phyloP scores from a whole-genome alignment of 2,329 filamentous ascomycete species.

The Penicillium occitanis region DNA sequence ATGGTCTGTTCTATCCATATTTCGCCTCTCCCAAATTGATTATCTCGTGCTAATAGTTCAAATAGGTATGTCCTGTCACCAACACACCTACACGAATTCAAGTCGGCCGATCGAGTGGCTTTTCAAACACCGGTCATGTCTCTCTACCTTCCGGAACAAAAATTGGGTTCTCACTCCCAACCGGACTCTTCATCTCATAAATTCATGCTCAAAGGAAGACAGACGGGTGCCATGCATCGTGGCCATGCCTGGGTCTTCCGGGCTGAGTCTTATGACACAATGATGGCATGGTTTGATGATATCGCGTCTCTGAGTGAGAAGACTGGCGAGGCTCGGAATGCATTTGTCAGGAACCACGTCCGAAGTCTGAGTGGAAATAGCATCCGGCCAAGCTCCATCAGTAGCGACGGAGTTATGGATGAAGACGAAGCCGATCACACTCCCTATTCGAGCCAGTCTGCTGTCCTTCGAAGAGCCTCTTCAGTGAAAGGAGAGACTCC shows the following conservation, averaged over 20 bases:
- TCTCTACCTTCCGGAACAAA: constrained; percentile 89
- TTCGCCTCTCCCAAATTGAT: neutral
- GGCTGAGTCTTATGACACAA: constrained; percentile 77
- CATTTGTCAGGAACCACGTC: constrained; percentile 79
- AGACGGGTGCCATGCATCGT: constrained; percentile 89
- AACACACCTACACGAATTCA: constrained; percentile 97
- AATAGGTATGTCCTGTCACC: constrained; percentile 89
- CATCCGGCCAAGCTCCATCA: constrained; percentile 59
- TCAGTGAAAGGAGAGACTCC: constrained; percentile 39
- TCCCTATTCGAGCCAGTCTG: constrained; percentile 62
- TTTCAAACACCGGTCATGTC: constrained; percentile 92
- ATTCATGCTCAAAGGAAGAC: constrained; percentile 94
- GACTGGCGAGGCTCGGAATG: constrained; percentile 80
- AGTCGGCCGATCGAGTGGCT: constrained; percentile 85
- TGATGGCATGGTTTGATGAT: constrained; percentile 96
- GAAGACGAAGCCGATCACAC: constrained; percentile 69
- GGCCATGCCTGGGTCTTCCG: constrained; percentile 69
- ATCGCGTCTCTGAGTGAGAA: constrained; percentile 88
- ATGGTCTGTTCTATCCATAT: constrained; percentile 62
- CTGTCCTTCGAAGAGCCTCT: constrained; percentile 39
- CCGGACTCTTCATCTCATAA: constrained; percentile 87
- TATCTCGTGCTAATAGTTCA: neutral
- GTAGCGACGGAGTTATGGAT: constrained; percentile 74
- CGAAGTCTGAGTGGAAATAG: constrained; percentile 70
- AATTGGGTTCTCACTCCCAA: constrained; percentile 85